Evolutionary conservation across 2,329 filamentous ascomycete species (phyloP), one percentile per base, ranked within the genome.

Genomic region (Escovopsis sp.): DNA sequence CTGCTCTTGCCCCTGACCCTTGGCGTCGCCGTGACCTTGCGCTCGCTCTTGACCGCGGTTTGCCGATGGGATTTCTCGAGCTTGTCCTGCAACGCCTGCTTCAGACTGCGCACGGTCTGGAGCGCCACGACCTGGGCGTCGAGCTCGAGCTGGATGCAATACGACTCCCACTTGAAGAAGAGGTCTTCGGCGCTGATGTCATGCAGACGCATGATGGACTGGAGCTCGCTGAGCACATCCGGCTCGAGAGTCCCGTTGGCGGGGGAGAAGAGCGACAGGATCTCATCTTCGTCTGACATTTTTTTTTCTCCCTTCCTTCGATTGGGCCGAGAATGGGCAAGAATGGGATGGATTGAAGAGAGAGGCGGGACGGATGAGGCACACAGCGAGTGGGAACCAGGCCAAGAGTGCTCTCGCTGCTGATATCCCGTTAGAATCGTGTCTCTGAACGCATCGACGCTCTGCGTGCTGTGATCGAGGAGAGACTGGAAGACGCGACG

Each of bases 151-250:
- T 89, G 94, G 59, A 98, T 82, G 61, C 84, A 88, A 69, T 95
- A 96, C 1, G 87, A 89, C 62, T 98, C 91, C 91, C 91, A 98
- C 71, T 96, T 96, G 76, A 86, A 95, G 63, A 86, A 95, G 26
- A 96, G 70, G 58, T 96, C 91, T 59, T 96, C 80, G 32, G 80
- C 72, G 12, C 79, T 76, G 47, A 96, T 73, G 39, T 77, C 78
- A 63, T 95, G 85, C 46, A 96, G 70, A 43, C 81, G 79, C 65
- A 91, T 74, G 58, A 94, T 93, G 45, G 86, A 93, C 57, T 82
- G 74, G 51, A 98, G 69, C 64, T 95, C 88, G 42, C 72, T 67
- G 49, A 86, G 67, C 44, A 96, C 75, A 60, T 96, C 89, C 49
- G 78, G 67, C 47, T 85, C 76, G 6, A 96, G 69, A 33, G 73